Conservation (phyloP, 2,329 filamentous ascomycete species). For the Alternaria infectoria region DNA sequence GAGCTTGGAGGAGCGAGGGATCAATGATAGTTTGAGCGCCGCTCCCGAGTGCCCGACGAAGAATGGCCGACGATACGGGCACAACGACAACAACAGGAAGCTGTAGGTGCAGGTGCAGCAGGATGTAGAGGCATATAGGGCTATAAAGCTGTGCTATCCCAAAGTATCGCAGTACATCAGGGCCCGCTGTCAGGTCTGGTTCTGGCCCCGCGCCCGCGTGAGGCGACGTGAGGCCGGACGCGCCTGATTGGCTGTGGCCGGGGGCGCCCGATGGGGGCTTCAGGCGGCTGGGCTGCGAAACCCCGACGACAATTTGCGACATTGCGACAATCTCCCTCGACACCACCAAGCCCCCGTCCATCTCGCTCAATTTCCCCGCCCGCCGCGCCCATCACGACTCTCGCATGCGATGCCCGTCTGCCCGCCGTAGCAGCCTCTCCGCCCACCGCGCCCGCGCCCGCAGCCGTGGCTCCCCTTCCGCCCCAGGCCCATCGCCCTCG, state of each 20-base stretch:
- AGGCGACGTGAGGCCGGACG: constrained; percentile 1
- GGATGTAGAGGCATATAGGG: background rate
- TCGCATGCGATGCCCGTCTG: constrained; percentile 32
- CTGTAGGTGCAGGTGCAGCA: background rate
- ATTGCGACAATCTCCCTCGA: constrained; percentile 15
- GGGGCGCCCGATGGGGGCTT: background rate
- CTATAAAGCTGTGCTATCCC: background rate
- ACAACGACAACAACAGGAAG: background rate
- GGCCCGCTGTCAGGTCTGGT: background rate
- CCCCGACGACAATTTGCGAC: constrained; percentile 13
- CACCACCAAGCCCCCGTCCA: constrained; percentile 16
- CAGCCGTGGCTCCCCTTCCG: constrained; percentile 47
- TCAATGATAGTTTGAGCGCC: constrained; percentile 5
- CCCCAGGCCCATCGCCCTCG: constrained; percentile 37
- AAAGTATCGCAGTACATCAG: background rate
- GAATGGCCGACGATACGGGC: background rate
- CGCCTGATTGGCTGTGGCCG: constrained; percentile 8
- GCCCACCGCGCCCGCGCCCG: constrained; percentile 20
- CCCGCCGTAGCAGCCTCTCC: constrained; percentile 31
- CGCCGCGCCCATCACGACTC: constrained; percentile 16
- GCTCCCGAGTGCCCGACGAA: constrained; percentile 11
- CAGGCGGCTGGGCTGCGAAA: constrained; percentile 10
- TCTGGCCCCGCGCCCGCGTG: constrained; percentile 12
- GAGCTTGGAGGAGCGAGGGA: constrained; percentile 10
- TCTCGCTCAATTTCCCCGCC: constrained; percentile 22